Evolutionary conservation across 2,329 filamentous ascomycete species (phyloP).

Genomic region (Tympanopsis confertula): DNA sequence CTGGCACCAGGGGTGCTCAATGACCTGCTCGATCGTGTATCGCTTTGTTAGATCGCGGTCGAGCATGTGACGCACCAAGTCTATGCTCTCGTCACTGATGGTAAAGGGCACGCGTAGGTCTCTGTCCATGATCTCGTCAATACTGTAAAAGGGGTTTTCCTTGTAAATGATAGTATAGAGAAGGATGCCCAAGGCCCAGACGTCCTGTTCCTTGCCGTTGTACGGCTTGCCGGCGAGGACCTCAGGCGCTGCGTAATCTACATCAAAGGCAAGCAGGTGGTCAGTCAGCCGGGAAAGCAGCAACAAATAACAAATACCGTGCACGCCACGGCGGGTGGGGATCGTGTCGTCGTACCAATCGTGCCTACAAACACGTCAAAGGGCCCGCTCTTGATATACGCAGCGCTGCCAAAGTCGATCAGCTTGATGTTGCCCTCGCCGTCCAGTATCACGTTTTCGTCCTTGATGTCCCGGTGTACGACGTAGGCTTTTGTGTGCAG

Average conservation of each 20-base stretch:
- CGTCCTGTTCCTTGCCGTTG: conserved; percentile 90
- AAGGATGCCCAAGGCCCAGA: conserved; percentile 93
- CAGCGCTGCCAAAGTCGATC: conserved; percentile 95
- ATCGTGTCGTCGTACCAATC: conserved; percentile 57
- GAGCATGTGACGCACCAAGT: conserved; percentile 83
- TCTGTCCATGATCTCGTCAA: conserved; percentile 98
- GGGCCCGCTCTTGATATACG: conserved; percentile 94
- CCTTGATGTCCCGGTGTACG: conserved; percentile 96
- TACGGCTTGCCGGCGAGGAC: conserved; percentile 87
- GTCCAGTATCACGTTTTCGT: conserved; percentile 96
- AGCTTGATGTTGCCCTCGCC: conserved; percentile 92
- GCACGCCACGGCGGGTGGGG: not conserved
- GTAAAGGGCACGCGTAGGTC: conserved; percentile 82
- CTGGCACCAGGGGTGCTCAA: conserved; percentile 75
- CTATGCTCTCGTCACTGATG: conserved; percentile 82
- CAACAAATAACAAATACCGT: not conserved
- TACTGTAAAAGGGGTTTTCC: conserved; percentile 97
- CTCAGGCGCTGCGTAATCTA: conserved; percentile 97
- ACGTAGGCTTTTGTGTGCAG: conserved; percentile 82
- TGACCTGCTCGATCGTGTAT: conserved; percentile 72
- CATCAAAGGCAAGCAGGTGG: conserved; percentile 5
- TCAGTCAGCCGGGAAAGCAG: conserved; percentile 2
- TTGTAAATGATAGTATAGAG: conserved; percentile 99
- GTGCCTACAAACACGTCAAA: conserved; percentile 99
- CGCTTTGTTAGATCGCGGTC: conserved; percentile 75